Percentiles rank a stretch among this genome's conserved stretches.
Evolutionary conservation across 202 grass and related monocot species (phyloP).

Genomic region (Digitaria exilis): DNA sequence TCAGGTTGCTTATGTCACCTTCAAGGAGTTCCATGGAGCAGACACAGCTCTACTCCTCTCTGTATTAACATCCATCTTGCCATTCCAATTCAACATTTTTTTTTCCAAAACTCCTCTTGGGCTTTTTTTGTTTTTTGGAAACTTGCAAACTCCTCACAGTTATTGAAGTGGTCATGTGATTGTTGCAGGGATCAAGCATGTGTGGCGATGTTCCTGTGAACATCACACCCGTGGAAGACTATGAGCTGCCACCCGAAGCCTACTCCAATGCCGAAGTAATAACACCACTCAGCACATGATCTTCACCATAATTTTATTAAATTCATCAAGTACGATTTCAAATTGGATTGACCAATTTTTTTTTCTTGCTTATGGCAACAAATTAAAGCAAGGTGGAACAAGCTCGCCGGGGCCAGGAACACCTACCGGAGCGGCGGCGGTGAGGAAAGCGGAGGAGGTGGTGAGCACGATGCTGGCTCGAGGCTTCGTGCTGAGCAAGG

Average conservation of each 20-base stretch:
- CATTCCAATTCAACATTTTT: background rate
- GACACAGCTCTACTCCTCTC: slow-evolving; percentile 58
- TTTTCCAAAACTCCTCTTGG: too few species aligned
- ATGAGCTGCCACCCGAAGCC: slow-evolving; percentile 59
- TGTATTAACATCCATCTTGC: background rate
- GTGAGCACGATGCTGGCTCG: slow-evolving; percentile 59
- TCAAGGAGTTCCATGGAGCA: slow-evolving; percentile 54
- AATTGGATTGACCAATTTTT: background rate
- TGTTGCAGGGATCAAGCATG: slow-evolving; percentile 56
- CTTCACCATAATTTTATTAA: background rate
- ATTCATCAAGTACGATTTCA: background rate
- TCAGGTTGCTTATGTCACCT: slow-evolving; percentile 54
- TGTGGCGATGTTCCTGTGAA: slow-evolving; percentile 45
- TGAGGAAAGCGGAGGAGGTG: slow-evolving; percentile 54
- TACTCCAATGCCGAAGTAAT: slow-evolving; percentile 13
- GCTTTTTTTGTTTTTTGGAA: too few species aligned
- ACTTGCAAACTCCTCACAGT: too few species aligned
- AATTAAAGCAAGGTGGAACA: background rate
- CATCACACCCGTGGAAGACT: slow-evolving; percentile 48
- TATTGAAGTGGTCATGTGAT: background rate
- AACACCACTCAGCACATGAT: background rate
- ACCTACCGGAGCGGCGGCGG: slow-evolving; percentile 2
- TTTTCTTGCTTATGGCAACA: background rate
- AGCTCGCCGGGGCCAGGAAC: background rate
- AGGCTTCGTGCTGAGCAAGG: slow-evolving; percentile 57